These are phyloP conservation scores for Curvularia hawaiiensis DNA, from an alignment of 2,329 filamentous ascomycete genomes.

Conservation along the genomic window DNA sequence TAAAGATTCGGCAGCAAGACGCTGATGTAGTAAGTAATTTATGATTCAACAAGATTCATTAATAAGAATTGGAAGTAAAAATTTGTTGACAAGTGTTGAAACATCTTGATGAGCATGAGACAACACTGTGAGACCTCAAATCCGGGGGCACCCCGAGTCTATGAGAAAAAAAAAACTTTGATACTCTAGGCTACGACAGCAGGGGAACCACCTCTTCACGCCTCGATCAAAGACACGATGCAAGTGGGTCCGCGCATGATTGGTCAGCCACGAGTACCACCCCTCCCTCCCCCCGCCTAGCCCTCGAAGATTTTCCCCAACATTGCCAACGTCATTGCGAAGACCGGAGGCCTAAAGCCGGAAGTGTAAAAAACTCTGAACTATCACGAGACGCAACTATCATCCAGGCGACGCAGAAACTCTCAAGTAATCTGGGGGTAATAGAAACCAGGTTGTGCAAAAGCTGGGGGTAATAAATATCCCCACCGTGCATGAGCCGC, in stretches of 20 bases:
- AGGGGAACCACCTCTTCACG: not conserved
- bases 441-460: conserved; percentile 29
- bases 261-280: conserved; percentile 7
- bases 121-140: not conserved
- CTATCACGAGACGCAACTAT: conserved; percentile 10
- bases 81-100: not conserved
- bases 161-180: not conserved
- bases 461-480: conserved; percentile 23
- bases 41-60: not conserved
- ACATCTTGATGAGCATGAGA: not conserved
- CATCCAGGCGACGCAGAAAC: conserved; percentile 5
- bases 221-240: not conserved
- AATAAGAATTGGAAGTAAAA: not conserved
- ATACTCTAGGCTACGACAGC: not conserved
- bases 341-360: conserved; percentile 9
- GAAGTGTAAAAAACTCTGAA: conserved; percentile 10
- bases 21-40: not conserved
- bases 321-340: conserved; percentile 25
- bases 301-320: conserved; percentile 21
- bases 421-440: conserved; percentile 41
- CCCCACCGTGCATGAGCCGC: conserved; percentile 20
- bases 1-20: not conserved
- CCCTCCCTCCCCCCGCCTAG: conserved; percentile 23
- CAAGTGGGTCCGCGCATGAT: conserved; percentile 9
- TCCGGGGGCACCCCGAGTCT: not conserved